These are phyloP conservation scores for Cyclocybe aegerita DNA, from an alignment of 768 basidiomycete genomes.

Conservation along the genomic window DNA sequence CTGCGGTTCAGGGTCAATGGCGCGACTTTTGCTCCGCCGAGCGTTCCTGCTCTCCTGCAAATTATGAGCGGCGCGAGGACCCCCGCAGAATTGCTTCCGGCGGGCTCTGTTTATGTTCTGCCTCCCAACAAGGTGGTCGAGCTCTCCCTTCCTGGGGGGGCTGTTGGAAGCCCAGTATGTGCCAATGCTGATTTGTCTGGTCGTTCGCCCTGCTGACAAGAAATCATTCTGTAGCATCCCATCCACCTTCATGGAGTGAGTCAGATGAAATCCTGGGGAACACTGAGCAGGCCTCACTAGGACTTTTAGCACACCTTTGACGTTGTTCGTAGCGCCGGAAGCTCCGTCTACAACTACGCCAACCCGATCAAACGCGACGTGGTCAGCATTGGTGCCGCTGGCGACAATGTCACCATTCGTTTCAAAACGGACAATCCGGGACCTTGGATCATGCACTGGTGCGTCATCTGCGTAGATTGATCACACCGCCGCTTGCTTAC, in stretches of 20 bases:
- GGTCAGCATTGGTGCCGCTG: constrained; percentile 25
- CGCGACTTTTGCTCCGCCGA: constrained; percentile 29
- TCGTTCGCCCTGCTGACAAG: too few relatives aligned
- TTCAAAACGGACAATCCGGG: constrained; percentile 15
- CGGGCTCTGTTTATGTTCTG: constrained; percentile 40
- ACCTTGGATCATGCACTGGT: constrained; percentile 23
- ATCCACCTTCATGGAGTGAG: constrained; percentile 7
- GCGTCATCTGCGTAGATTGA: not conserved
- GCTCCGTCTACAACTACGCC: constrained; percentile 34
- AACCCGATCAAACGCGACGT: constrained; percentile 51
- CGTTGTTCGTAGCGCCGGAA: constrained; percentile 40
- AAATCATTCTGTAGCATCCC: constrained; percentile 3
- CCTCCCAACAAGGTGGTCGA: constrained; percentile 47
- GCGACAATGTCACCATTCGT: constrained; percentile 16
- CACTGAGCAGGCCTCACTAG: constrained; percentile 11
- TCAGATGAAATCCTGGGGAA: too few relatives aligned
- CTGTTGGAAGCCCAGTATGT: constrained; percentile 29
- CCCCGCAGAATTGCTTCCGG: constrained; percentile 35
- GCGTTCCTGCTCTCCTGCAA: constrained; percentile 45
- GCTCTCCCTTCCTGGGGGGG: constrained; percentile 36
- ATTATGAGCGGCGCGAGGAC: constrained; percentile 42
- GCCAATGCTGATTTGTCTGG: too few relatives aligned
- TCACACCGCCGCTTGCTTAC: not conserved
- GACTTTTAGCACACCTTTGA: constrained; percentile 34
- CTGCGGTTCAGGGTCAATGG: constrained; percentile 27